A percentile compares a stretch with the other conserved stretches of the same genome.
phyloP scores from a whole-genome alignment of 2,329 filamentous ascomycete genomes.

The Dactylellina leptospora region DNA sequence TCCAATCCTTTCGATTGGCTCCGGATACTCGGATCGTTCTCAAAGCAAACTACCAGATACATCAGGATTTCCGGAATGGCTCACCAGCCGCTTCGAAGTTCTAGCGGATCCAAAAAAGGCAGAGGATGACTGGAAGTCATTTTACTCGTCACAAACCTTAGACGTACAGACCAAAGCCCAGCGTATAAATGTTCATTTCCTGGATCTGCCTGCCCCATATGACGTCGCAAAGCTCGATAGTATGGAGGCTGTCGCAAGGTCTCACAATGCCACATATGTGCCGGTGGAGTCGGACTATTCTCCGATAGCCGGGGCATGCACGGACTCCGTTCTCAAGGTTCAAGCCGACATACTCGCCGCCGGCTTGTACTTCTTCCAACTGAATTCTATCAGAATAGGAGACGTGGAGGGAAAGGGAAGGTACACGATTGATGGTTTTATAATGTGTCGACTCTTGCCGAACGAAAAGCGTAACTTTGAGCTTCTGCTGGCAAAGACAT shows the following conservation, averaged over 20 bases:
- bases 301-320: background rate
- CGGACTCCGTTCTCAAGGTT: background rate
- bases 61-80: background rate
- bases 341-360: constrained; percentile 14
- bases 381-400: background rate
- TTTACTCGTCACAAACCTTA: background rate
- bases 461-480: background rate
- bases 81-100: background rate
- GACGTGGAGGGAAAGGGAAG: background rate
- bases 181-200: background rate
- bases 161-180: background rate
- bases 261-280: background rate
- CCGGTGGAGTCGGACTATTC: too few relatives aligned
- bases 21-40: background rate
- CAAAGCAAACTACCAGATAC: background rate
- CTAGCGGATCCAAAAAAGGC: background rate
- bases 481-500: background rate
- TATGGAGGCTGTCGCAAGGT: background rate
- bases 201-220: background rate
- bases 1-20: constrained; percentile 9
- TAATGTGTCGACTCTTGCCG: constrained; percentile 1
- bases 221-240: background rate
- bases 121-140: background rate
- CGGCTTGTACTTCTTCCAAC: constrained; percentile 10
- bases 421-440: background rate